Evolutionary conservation across 306 rosid genomes (phyloP).

Genomic region (Cicer judaicum): DNA sequence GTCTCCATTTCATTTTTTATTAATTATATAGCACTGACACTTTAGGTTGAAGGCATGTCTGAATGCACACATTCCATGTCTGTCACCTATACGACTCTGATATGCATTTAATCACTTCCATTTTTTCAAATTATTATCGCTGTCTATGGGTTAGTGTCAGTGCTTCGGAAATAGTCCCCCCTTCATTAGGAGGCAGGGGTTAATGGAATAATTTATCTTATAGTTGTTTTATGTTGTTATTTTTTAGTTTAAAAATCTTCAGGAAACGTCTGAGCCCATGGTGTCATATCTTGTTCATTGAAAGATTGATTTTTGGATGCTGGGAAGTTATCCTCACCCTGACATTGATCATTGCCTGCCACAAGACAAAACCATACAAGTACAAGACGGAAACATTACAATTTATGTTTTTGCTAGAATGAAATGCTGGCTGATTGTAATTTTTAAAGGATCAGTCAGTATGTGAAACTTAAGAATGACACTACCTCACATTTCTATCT

Average conservation of each 20-base stretch:
- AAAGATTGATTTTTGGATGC: slow-evolving; percentile 25
- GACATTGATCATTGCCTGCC: slow-evolving; percentile 31
- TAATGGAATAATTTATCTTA: not conserved
- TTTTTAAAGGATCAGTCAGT: slow-evolving; percentile 31
- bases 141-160: not conserved
- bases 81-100: not conserved
- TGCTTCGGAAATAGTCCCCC: not conserved
- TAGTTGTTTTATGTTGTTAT: not conserved
- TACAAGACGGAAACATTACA: slow-evolving; percentile 1
- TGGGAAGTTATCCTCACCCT: slow-evolving; percentile 30
- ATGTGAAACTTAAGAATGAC: slow-evolving; percentile 32
- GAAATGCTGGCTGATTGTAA: slow-evolving; percentile 30
- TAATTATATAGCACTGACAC: not conserved
- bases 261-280: slow-evolving; percentile 8
- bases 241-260: slow-evolving; percentile 22
- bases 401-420: slow-evolving; percentile 18
- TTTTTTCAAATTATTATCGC: not conserved
- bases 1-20: slow-evolving; percentile 28
- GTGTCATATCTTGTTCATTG: slow-evolving; percentile 7
- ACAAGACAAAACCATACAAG: not conserved
- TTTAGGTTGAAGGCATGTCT: not conserved
- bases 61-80: not conserved
- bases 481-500: slow-evolving; percentile 18
- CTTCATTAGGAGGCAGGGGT: not conserved
- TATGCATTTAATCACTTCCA: not conserved